These are phyloP conservation scores for Bodo saltans DNA, from an alignment of 78 protist species.

Conservation along the genomic window DNA sequence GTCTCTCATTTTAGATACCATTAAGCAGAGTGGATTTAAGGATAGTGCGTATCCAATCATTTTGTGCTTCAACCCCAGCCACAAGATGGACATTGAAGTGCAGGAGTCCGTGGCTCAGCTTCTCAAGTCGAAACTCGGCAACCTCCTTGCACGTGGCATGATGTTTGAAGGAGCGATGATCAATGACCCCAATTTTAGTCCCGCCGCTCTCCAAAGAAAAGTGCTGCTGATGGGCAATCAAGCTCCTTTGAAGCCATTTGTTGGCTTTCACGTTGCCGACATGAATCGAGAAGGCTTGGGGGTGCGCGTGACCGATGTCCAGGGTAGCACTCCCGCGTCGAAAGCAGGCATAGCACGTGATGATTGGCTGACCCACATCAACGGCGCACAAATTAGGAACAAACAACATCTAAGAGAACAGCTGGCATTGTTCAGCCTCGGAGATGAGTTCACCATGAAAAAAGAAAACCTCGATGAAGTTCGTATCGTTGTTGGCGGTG, in stretches of 20 bases:
- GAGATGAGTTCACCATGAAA: not conserved
- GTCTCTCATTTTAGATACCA: not conserved
- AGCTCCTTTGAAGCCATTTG: not conserved
- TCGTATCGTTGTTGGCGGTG: not conserved
- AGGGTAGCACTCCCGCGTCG: not conserved
- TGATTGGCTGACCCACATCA: not conserved
- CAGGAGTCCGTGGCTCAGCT: not conserved
- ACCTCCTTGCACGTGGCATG: not conserved
- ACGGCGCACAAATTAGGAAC: not conserved
- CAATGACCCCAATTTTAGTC: not conserved
- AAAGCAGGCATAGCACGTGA: not conserved
- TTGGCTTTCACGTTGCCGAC: not conserved
- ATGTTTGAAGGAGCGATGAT: not conserved
- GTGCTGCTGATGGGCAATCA: not conserved
- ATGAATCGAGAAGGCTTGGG: not conserved
- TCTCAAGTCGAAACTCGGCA: not conserved
- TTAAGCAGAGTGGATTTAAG: not conserved
- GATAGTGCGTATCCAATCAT: not conserved
- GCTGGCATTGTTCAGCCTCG: not conserved
- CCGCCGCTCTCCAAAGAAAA: not conserved
- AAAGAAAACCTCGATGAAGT: not conserved
- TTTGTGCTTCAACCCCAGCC: not conserved
- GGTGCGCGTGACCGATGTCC: not conserved
- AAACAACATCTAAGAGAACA: not conserved
- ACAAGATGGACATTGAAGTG: not conserved